Evolutionary conservation across 2,329 filamentous ascomycete species (phyloP).

Genomic region (Aureobasidium uvarum): DNA sequence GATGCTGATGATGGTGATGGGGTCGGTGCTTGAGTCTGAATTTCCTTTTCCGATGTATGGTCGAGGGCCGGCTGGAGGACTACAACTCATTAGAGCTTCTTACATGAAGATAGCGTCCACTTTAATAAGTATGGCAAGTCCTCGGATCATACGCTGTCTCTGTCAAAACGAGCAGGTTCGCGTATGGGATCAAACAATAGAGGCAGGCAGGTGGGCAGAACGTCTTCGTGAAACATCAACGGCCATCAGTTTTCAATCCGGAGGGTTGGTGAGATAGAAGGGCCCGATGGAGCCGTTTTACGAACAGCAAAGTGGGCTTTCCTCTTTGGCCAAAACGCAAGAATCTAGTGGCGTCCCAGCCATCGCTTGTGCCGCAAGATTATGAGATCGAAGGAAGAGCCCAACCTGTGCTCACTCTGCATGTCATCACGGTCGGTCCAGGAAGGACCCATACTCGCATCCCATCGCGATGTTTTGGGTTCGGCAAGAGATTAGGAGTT

Average conservation of each 20-base stretch:
- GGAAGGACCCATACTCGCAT: neutral
- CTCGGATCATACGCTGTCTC: neutral
- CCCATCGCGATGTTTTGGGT: conserved; percentile 2
- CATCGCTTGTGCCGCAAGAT: conserved; percentile 25
- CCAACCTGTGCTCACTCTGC: conserved; percentile 15
- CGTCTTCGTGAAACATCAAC: conserved; percentile 27
- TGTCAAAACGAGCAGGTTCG: conserved; percentile 21
- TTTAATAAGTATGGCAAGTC: conserved; percentile 14
- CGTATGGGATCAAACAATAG: conserved; percentile 26
- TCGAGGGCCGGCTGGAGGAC: conserved; percentile 10
- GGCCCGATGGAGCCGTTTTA: conserved; percentile 21
- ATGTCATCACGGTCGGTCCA: conserved; percentile 12
- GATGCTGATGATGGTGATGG: conserved; percentile 8
- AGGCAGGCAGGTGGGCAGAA: conserved; percentile 24
- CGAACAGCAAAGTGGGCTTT: conserved; percentile 19
- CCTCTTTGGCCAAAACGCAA: conserved; percentile 8
- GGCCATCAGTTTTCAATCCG: conserved; percentile 20
- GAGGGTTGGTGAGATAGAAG: conserved; percentile 18
- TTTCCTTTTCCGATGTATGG: conserved; percentile 5
- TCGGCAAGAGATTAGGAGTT: conserved; percentile 11
- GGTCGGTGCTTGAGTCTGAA: conserved; percentile 9
- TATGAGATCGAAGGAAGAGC: neutral
- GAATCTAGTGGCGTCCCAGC: conserved; percentile 20
- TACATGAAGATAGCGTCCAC: conserved; percentile 22
- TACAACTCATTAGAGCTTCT: conserved; percentile 22